Conservation (phyloP, 805 yeast genomes). For the Hanseniaspora singularis region DNA sequence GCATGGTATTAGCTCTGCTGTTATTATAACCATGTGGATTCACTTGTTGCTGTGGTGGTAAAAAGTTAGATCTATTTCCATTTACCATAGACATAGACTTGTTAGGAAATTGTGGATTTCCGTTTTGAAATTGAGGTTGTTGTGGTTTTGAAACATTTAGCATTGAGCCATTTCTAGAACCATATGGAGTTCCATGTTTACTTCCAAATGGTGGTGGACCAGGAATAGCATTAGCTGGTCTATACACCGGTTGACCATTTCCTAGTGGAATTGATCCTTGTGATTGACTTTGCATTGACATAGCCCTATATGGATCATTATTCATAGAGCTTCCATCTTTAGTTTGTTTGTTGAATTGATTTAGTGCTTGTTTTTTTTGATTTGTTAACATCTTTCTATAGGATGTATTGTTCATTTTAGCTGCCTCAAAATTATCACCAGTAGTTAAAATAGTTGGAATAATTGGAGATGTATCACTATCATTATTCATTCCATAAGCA, state of each 20-base stretch:
- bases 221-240: conserved; percentile 20
- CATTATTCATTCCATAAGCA: conserved; percentile 38
- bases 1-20: not conserved
- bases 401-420: conserved; percentile 39
- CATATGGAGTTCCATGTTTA: conserved; percentile 28
- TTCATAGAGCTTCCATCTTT: conserved; percentile 15
- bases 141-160: conserved; percentile 25
- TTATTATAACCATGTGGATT: no score
- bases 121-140: not conserved
- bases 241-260: conserved; percentile 15
- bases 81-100: conserved; percentile 7
- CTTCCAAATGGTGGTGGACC: conserved; percentile 33
- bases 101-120: conserved; percentile 11
- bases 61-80: conserved; percentile 10
- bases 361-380: conserved; percentile 47
- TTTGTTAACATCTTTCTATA: conserved; percentile 61
- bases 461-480: conserved; percentile 54
- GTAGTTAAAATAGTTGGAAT: conserved; percentile 52
- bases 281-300: conserved; percentile 21
- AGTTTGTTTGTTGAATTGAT: conserved; percentile 22
- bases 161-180: conserved; percentile 33
- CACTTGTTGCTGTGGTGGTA: not conserved
- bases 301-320: conserved; percentile 23
- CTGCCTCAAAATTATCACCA: conserved; percentile 20
- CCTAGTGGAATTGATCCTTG: conserved; percentile 29